Percentiles rank a stretch among this genome's conserved stretches.
phyloP scores from a whole-genome alignment of 495 filamentous ascomycete species.

The Clohesyomyces aquaticus region DNA sequence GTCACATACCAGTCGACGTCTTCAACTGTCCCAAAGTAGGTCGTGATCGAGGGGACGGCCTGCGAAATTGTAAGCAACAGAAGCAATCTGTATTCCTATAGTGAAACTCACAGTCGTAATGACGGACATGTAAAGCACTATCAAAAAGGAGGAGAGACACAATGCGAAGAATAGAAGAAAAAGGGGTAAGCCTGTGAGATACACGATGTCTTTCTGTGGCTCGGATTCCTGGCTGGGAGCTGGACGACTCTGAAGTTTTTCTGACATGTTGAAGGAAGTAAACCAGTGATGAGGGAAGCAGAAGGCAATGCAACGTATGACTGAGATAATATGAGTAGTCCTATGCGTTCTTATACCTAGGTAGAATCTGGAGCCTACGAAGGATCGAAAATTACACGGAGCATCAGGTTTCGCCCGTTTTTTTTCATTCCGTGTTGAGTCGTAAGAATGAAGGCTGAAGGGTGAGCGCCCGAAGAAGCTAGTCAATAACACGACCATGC shows the following conservation, averaged over 20 bases:
- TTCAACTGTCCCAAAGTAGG: slow-evolving; percentile 69
- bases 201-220: not conserved
- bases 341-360: too few species aligned
- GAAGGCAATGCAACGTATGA: too few species aligned
- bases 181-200: slow-evolving; percentile 4
- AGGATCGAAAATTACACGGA: not conserved
- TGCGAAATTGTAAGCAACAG: not conserved
- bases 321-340: too few species aligned
- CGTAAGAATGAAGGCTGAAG: too few species aligned
- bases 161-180: not conserved
- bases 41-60: slow-evolving; percentile 71
- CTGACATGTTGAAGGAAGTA: too few species aligned
- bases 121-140: not conserved
- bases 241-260: not conserved
- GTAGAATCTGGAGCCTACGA: too few species aligned
- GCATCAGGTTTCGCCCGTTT: not conserved
- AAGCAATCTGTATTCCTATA: not conserved
- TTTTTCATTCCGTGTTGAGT: not conserved
- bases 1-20: slow-evolving; percentile 76
- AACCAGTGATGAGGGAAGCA: too few species aligned
- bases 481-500: not conserved
- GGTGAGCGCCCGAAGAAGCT: too few species aligned
- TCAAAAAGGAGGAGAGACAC: not conserved
- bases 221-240: not conserved
- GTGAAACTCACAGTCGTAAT: not conserved